Percentiles rank a stretch among this genome's conserved stretches.
Evolutionary conservation across 257 asterid species (phyloP).

Genomic region (Plectranthus barbatus): DNA sequence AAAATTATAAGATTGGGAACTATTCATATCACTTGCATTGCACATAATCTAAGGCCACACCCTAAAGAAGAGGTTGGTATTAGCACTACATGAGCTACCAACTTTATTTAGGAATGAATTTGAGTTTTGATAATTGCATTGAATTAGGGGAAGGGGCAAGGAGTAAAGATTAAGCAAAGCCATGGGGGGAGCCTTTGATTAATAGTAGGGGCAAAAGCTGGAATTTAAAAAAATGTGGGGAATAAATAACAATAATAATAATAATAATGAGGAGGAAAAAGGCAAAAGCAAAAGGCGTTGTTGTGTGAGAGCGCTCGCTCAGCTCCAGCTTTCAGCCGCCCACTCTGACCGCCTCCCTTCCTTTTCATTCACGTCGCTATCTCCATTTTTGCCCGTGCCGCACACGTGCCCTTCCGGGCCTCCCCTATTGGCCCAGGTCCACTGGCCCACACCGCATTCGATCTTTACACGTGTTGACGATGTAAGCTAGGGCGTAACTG

Average conservation of each 20-base stretch:
- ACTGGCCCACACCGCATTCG: background rate
- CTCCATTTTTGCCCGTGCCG: slow-evolving; percentile 7
- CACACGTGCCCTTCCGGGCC: slow-evolving; percentile 11
- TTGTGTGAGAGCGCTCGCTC: too few relatives aligned
- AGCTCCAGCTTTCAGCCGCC: slow-evolving; percentile 30
- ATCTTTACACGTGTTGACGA: slow-evolving; percentile 4
- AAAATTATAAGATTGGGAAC: too few relatives aligned
- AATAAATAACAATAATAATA: background rate
- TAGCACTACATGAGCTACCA: too few relatives aligned
- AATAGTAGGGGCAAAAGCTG: slow-evolving; percentile 15
- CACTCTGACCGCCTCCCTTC: slow-evolving; percentile 28
- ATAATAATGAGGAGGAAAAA: background rate
- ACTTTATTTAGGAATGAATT: too few relatives aligned
- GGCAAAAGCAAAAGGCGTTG: slow-evolving; percentile 18
- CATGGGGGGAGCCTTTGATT: background rate
- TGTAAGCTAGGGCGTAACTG: background rate
- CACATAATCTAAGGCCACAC: too few relatives aligned
- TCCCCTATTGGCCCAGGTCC: background rate
- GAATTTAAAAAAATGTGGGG: background rate
- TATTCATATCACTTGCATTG: too few relatives aligned
- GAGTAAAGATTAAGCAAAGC: slow-evolving; percentile 19
- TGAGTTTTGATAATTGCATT: background rate
- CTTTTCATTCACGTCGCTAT: slow-evolving; percentile 9
- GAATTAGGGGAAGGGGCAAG: background rate
- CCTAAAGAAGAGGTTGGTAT: too few relatives aligned